Conservation (phyloP, 306 rosid species). For the Prunus davidiana region DNA sequence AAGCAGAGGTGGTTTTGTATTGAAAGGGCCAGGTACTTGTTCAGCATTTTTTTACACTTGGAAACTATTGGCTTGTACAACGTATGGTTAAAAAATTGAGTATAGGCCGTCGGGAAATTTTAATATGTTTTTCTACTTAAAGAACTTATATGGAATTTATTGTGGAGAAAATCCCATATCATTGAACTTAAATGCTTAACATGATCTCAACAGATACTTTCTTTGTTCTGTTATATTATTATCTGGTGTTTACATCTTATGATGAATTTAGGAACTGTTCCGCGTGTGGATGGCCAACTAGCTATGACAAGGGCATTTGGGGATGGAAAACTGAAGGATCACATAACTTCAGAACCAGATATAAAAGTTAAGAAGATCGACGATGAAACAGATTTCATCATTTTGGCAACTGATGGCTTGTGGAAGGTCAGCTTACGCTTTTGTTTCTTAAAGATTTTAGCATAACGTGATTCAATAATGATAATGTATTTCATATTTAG, state of each 20-base stretch:
- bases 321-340: constrained; percentile 52
- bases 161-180: no score
- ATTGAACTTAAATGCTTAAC: no score
- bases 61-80: not conserved
- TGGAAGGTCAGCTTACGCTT: constrained; percentile 44
- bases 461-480: not conserved
- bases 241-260: not conserved
- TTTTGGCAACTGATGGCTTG: constrained; percentile 39
- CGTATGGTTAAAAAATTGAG: no score
- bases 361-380: constrained; percentile 5
- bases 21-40: constrained; percentile 33
- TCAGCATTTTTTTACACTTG: not conserved
- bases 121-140: no score
- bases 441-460: not conserved
- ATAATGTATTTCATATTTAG: not conserved
- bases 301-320: constrained; percentile 70
- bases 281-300: constrained; percentile 60
- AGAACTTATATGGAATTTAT: no score
- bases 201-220: no score
- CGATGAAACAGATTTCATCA: constrained; percentile 11
- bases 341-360: constrained; percentile 35
- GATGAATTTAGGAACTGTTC: constrained; percentile 39
- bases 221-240: no score
- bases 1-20: constrained; percentile 58
- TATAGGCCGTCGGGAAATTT: no score